A percentile compares a stretch with the other conserved stretches of the same genome.
These are phyloP conservation scores for Cladophialophora psammophila DNA, from an alignment of 2,329 filamentous ascomycete genomes.

Conservation along the genomic window DNA sequence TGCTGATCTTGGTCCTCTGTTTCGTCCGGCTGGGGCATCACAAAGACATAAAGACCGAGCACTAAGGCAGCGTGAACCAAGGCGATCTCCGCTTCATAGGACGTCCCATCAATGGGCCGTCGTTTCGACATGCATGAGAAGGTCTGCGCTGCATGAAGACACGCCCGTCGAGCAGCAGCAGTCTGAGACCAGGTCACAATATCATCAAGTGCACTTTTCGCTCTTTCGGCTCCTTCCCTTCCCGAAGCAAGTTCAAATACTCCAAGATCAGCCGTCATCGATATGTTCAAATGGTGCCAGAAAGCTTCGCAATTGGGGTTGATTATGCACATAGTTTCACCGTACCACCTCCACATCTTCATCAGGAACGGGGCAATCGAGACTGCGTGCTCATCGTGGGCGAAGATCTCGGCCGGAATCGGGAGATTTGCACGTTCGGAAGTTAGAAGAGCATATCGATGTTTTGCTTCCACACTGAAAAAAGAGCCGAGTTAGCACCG, in stretches of 20 bases:
- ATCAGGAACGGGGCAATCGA: slow-evolving; percentile 8
- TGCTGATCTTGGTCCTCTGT: slow-evolving; percentile 37
- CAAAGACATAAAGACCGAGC: slow-evolving; percentile 60
- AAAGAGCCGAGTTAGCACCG: not conserved
- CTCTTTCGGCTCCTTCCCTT: slow-evolving; percentile 55
- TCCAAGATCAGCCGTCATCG: slow-evolving; percentile 58
- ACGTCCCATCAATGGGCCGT: slow-evolving; percentile 60
- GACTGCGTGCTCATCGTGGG: slow-evolving; percentile 16
- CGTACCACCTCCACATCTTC: slow-evolving; percentile 43
- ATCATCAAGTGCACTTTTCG: slow-evolving; percentile 57
- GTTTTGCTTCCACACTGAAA: slow-evolving; percentile 9
- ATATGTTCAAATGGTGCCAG: slow-evolving; percentile 62
- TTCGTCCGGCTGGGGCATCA: slow-evolving; percentile 36
- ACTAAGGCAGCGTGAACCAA: slow-evolving; percentile 61
- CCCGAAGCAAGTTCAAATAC: slow-evolving; percentile 61
- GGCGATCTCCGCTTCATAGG: slow-evolving; percentile 58
- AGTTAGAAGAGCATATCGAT: not conserved
- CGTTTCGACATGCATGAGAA: slow-evolving; percentile 59
- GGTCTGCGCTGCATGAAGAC: slow-evolving; percentile 60
- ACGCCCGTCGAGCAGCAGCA: slow-evolving; percentile 57
- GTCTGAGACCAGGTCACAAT: slow-evolving; percentile 60
- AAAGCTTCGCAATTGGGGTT: slow-evolving; percentile 59
- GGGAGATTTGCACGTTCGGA: slow-evolving; percentile 6
- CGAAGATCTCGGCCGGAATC: slow-evolving; percentile 15
- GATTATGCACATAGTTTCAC: slow-evolving; percentile 51